Conservation (phyloP, 352 stramenopile species). For the Pythium aristosporum region DNA sequence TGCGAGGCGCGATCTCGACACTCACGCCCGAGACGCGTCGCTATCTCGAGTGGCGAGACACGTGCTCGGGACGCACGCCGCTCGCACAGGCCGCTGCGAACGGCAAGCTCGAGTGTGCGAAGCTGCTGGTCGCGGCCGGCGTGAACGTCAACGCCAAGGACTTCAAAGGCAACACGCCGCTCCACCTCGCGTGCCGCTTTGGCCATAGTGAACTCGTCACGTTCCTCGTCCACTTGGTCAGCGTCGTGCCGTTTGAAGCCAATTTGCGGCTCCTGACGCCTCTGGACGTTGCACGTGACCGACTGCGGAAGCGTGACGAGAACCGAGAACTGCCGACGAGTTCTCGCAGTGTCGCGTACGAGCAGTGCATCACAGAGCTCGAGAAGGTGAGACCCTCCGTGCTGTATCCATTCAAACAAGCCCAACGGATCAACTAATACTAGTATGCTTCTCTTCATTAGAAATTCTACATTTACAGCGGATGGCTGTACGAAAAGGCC, state of each 20-base stretch:
- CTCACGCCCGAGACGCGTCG: slow-evolving; percentile 20
- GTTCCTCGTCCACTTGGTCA: slow-evolving; percentile 20
- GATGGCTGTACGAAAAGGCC: slow-evolving; percentile 33
- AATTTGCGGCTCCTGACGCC: slow-evolving; percentile 31
- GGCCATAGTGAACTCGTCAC: slow-evolving; percentile 25
- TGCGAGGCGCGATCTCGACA: slow-evolving; percentile 20
- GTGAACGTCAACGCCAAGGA: slow-evolving; percentile 34
- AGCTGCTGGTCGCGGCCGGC: slow-evolving; percentile 24
- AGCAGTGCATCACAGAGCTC: slow-evolving; percentile 34
- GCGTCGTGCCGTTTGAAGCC: slow-evolving; percentile 28
- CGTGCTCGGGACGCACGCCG: slow-evolving; percentile 28
- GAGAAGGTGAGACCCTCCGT: slow-evolving; percentile 16
- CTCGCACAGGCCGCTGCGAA: slow-evolving; percentile 27
- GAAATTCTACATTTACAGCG: slow-evolving; percentile 34
- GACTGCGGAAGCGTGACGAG: slow-evolving; percentile 6
- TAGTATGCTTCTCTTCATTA: background rate
- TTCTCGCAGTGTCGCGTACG: slow-evolving; percentile 5
- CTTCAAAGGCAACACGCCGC: slow-evolving; percentile 36
- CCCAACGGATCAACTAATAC: too few relatives aligned
- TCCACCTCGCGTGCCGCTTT: slow-evolving; percentile 30
- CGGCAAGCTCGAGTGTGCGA: slow-evolving; percentile 23
- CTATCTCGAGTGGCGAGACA: slow-evolving; percentile 33
- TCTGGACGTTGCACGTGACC: slow-evolving; percentile 31
- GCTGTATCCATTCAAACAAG: too few relatives aligned
- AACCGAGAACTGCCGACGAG: slow-evolving; percentile 1